These are phyloP conservation scores for Talaromyces amestolkiae DNA, from an alignment of 2,329 filamentous ascomycete species.

Conservation along the genomic window DNA sequence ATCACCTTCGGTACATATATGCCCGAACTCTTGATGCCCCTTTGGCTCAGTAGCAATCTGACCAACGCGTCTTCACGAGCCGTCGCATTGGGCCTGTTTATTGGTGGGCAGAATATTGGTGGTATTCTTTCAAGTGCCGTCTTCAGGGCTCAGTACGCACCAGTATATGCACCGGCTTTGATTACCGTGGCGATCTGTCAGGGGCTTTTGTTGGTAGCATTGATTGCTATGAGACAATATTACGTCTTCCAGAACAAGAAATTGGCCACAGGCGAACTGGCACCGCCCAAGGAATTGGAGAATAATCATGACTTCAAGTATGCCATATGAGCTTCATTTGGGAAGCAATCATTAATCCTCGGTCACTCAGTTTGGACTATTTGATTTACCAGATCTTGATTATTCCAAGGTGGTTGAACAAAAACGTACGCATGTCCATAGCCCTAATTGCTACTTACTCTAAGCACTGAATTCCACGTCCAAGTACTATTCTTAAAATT, in stretches of 20 bases:
- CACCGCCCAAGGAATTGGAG: constrained; percentile 8
- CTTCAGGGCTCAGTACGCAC: constrained; percentile 12
- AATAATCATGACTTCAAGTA: constrained; percentile 14
- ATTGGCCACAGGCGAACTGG: constrained; percentile 9
- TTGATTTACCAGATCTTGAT: too few relatives aligned
- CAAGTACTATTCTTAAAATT: too few relatives aligned
- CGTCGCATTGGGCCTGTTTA: constrained; percentile 16
- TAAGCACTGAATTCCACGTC: too few relatives aligned
- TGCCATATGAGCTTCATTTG: neutral
- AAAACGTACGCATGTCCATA: too few relatives aligned
- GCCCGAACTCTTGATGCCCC: constrained; percentile 13
- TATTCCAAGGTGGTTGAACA: too few relatives aligned
- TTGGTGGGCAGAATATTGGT: constrained; percentile 14
- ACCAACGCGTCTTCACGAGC: constrained; percentile 12
- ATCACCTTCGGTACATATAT: constrained; percentile 17
- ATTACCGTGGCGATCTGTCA: constrained; percentile 17
- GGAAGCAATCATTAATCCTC: neutral
- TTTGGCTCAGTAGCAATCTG: constrained; percentile 14
- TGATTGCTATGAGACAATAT: constrained; percentile 10
- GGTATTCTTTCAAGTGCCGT: constrained; percentile 17
- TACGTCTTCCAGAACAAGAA: constrained; percentile 12
- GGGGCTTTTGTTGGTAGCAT: constrained; percentile 5
- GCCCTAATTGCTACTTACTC: too few relatives aligned
- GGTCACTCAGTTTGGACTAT: too few relatives aligned
- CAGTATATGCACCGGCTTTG: constrained; percentile 14